phyloP scores from a whole-genome alignment of 2,329 filamentous ascomycete genomes.

The Elsinoe perseae region DNA sequence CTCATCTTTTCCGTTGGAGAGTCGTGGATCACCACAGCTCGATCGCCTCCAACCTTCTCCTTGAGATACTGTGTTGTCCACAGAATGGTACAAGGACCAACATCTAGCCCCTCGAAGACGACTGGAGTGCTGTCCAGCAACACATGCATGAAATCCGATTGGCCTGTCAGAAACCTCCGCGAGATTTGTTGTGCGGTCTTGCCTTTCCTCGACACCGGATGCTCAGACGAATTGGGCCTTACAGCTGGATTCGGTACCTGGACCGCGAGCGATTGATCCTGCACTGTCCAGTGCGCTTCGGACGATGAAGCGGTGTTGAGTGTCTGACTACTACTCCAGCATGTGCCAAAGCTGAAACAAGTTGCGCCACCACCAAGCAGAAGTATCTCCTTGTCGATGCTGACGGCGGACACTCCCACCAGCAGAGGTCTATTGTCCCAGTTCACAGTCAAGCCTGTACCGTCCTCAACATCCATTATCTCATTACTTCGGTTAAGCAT shows the following conservation, averaged over 20 bases:
- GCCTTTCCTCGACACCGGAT: no score
- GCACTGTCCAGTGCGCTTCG: background rate
- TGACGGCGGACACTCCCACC: constrained; percentile 56
- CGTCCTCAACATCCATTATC: constrained; percentile 37
- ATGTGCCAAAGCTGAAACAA: constrained; percentile 85
- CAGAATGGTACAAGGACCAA: constrained; percentile 58
- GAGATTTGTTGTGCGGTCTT: background rate
- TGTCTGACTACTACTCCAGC: constrained; percentile 60
- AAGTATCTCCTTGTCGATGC: constrained; percentile 45
- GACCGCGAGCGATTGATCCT: background rate
- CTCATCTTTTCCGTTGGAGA: constrained; percentile 61
- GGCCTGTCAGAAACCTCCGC: background rate
- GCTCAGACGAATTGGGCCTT: no score
- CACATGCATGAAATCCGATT: constrained; percentile 51
- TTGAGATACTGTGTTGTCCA: constrained; percentile 67
- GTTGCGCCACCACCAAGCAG: constrained; percentile 74
- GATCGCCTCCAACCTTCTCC: constrained; percentile 52
- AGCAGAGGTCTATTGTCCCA: constrained; percentile 54
- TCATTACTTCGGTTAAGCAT: constrained; percentile 46
- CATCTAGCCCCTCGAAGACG: constrained; percentile 56
- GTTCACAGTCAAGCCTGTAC: constrained; percentile 1
- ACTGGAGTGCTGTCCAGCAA: constrained; percentile 52
- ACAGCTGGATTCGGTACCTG: background rate
- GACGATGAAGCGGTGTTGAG: constrained; percentile 16
- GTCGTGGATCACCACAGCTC: constrained; percentile 67